Base-by-base conservation (phyloP, 441 rosid species). In the Pelargonium myrrhifolium region DNA sequence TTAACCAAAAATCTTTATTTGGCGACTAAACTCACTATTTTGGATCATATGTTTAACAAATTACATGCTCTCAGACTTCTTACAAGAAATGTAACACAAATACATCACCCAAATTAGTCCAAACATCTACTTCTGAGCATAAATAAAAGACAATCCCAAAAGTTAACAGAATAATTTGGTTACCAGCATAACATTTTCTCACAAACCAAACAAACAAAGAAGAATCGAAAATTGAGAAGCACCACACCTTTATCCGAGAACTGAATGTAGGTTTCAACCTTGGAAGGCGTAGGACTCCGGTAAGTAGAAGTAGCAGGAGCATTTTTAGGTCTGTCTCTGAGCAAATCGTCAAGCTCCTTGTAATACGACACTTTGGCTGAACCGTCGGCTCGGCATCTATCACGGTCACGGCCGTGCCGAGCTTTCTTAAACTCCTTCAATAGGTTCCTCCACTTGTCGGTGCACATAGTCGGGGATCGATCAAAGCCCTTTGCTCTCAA, bases 361-460 rank as follows among this genome's bases (percentile, higher is more conserved):
- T 24, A 59, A 24, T 59, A 59, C 1, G 63, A 59, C 63, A 59
- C 22, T 24, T 59, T 59, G n/a, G 35, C 63, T 2, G 37, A 59
- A 14, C 37, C 63, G 22, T 4, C 53, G 15, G 53, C 53, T 4
- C 53, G 15, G 53, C 53, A 10, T 8, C 63, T 11, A 20, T 26
- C 37, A 37, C 37, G 1, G 22, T 12, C 11, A 9, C 22, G 63
- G 22, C 37, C n/a, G n/a, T 56, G 61, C 68, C 62, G 42, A 45
- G 69, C 74, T 47, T 71, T 71, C 74, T 71, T 71, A 39, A 65
- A 65, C 69, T 65, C 74, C 74, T 71, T 71, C 56, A 71, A 45
- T 28, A 71, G 60, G 65, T 71, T 71, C 69, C 74, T 66, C 74
- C 74, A 71, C 74, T 71, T 71, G 47, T 71, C 74, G 3, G 69